These are phyloP conservation scores for Mucor indicus DNA, from an alignment of 371 early-diverging fungal genomes.

Conservation along the genomic window DNA sequence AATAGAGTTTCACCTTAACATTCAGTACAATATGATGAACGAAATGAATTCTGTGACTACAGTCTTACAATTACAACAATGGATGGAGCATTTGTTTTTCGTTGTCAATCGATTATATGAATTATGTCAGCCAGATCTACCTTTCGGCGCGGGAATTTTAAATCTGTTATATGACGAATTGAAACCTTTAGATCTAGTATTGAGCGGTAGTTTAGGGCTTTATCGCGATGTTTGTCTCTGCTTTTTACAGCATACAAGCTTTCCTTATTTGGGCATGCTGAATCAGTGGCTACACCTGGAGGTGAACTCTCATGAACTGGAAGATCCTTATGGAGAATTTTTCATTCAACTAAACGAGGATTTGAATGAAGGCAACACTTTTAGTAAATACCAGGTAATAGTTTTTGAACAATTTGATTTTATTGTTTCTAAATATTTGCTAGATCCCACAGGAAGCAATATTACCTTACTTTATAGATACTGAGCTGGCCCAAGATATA, in stretches of 20 bases:
- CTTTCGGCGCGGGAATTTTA: constrained; percentile 42
- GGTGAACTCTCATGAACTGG: constrained; percentile 3
- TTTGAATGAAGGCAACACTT: too few relatives aligned
- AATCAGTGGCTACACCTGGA: constrained; percentile 48
- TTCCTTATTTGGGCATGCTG: constrained; percentile 47
- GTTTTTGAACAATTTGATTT: too few relatives aligned
- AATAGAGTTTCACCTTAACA: constrained; percentile 29
- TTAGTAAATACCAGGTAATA: neutral
- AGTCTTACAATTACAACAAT: constrained; percentile 36
- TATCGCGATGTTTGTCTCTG: constrained; percentile 38
- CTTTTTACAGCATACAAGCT: constrained; percentile 41
- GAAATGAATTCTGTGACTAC: constrained; percentile 7
- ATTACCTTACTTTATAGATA: constrained; percentile 27
- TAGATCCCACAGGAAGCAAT: constrained; percentile 15
- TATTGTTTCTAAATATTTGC: too few relatives aligned
- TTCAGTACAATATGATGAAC: constrained; percentile 35
- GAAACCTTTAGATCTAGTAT: constrained; percentile 20
- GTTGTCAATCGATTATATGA: constrained; percentile 3
- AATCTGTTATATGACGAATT: constrained; percentile 35
- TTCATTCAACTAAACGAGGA: constrained; percentile 25
- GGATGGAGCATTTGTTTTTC: constrained; percentile 16
- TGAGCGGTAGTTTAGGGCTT: constrained; percentile 22
- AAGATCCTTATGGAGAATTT: constrained; percentile 48
- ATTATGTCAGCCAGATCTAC: constrained; percentile 17
- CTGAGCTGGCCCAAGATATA: constrained; percentile 19